These are phyloP conservation scores for Ascochyta viciae-villosae DNA, from an alignment of 2,329 filamentous ascomycete genomes.

Conservation along the genomic window DNA sequence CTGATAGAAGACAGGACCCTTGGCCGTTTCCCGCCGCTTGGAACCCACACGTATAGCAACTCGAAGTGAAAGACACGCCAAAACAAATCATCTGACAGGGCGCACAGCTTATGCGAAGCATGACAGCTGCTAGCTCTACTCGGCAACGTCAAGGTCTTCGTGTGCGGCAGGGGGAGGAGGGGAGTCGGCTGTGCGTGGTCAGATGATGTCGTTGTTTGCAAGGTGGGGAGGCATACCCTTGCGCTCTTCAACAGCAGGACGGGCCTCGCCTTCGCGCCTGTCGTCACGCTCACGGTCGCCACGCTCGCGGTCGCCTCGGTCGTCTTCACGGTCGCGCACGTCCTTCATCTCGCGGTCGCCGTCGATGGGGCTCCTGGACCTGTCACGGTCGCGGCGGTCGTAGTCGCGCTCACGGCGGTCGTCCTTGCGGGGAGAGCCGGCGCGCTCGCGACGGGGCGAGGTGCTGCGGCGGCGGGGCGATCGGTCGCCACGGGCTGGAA, in stretches of 20 bases:
- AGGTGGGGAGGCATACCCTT: slow-evolving; percentile 69
- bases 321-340: slow-evolving; percentile 67
- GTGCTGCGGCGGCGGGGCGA: slow-evolving; percentile 56
- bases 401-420: slow-evolving; percentile 68
- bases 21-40: slow-evolving; percentile 32
- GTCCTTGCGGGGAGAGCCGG: slow-evolving; percentile 80
- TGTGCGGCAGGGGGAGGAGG: slow-evolving; percentile 75
- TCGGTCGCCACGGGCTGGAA: slow-evolving; percentile 78
- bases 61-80: slow-evolving; percentile 22
- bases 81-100: slow-evolving; percentile 26
- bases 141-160: slow-evolving; percentile 95
- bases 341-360: slow-evolving; percentile 60
- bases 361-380: slow-evolving; percentile 66
- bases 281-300: slow-evolving; percentile 59
- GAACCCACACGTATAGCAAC: slow-evolving; percentile 33
- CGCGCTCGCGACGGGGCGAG: slow-evolving; percentile 63
- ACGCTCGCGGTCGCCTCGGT: slow-evolving; percentile 59
- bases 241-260: slow-evolving; percentile 83
- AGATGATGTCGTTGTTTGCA: slow-evolving; percentile 30
- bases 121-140: slow-evolving; percentile 55
- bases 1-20: slow-evolving; percentile 20
- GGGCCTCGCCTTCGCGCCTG: slow-evolving; percentile 66
- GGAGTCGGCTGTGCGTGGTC: slow-evolving; percentile 67
- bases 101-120: slow-evolving; percentile 22
- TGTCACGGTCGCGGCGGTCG: slow-evolving; percentile 74